These are phyloP conservation scores for Phytopythium vexans DNA, from an alignment of 352 stramenopile species.

Conservation along the genomic window DNA sequence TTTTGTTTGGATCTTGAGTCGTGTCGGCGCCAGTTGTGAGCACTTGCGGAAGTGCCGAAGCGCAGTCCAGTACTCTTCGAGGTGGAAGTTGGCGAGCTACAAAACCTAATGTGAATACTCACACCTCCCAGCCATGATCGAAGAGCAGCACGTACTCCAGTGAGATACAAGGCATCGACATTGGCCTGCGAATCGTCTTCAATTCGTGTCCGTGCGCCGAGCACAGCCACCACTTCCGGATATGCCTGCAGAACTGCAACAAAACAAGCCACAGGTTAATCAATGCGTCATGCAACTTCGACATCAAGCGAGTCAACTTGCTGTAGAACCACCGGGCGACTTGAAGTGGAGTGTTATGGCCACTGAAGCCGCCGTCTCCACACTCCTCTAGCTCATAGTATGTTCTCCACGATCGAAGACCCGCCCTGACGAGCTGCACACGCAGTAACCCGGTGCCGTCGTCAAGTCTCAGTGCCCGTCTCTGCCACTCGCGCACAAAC, in stretches of 20 bases:
- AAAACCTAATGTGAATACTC: background rate
- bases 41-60: constrained; percentile 48
- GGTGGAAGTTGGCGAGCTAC: constrained; percentile 35
- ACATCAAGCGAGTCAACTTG: constrained; percentile 13
- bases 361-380: background rate
- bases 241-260: constrained; percentile 16
- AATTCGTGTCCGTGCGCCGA: constrained; percentile 15
- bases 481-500: constrained; percentile 32
- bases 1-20: constrained; percentile 46
- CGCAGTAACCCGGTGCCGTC: background rate
- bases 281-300: background rate
- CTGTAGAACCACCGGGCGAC: constrained; percentile 73
- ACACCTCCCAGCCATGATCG: background rate
- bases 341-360: constrained; percentile 26
- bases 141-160: constrained; percentile 26
- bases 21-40: constrained; percentile 27
- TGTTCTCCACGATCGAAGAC: constrained; percentile 35
- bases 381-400: constrained; percentile 57
- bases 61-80: constrained; percentile 37
- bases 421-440: constrained; percentile 17
- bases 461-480: background rate
- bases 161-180: constrained; percentile 35
- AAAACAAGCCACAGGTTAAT: constrained; percentile 1
- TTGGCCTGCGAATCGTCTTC: background rate
- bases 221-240: constrained; percentile 18